Percentiles rank a stretch among this genome's conserved stretches.
Evolutionary conservation across 73 alveolate species (phyloP).

Genomic region (Uronychia binucleata): DNA sequence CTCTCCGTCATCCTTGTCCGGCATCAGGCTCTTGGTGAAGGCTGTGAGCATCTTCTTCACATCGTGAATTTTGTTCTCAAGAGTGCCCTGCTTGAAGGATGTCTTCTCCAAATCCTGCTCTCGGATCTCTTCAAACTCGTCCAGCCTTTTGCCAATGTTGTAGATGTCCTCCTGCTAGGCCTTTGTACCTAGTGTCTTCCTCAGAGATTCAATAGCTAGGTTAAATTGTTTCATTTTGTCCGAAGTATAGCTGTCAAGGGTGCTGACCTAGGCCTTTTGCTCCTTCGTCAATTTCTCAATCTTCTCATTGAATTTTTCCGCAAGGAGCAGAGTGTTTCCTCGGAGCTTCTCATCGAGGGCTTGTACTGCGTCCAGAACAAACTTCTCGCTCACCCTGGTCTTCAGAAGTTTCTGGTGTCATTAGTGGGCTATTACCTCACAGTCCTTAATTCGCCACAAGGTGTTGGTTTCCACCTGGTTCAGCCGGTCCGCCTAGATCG

Average conservation of each 20-base stretch:
- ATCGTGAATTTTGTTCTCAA: neutral
- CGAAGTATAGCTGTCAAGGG: neutral
- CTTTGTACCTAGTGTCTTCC: neutral
- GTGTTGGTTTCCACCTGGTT: neutral
- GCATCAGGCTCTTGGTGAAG: neutral
- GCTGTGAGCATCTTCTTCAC: neutral
- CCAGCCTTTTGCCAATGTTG: neutral
- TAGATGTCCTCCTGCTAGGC: neutral
- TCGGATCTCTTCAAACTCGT: neutral
- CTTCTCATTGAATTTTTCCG: neutral
- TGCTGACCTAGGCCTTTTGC: neutral
- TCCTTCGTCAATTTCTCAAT: neutral
- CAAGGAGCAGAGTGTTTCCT: neutral
- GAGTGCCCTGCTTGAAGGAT: neutral
- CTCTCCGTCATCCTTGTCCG: conserved; percentile 1
- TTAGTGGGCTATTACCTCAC: neutral
- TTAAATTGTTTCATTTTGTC: neutral
- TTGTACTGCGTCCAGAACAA: neutral
- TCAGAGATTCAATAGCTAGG: neutral
- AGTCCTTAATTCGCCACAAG: neutral
- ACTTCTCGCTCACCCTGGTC: neutral
- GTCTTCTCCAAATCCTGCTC: neutral
- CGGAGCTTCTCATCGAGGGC: neutral
- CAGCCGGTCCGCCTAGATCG: neutral
- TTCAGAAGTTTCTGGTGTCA: neutral